A percentile compares a stretch with the other conserved stretches of the same genome.
phyloP scores from a whole-genome alignment of 164 flowering plant species.

The Magnolia officinalis region DNA sequence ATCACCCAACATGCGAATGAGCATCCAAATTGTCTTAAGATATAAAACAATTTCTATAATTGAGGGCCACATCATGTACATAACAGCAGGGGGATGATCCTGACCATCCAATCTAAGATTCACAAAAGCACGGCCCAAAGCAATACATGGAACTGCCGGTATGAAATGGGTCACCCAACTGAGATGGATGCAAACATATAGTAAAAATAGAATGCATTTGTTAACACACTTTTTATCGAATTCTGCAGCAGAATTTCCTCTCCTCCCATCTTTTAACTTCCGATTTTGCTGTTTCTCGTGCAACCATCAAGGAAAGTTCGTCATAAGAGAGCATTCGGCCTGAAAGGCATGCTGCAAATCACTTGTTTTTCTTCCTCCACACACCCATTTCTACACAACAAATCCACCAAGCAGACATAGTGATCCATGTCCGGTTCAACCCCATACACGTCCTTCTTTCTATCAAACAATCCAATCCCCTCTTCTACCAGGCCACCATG shows the following conservation, averaged over 20 bases:
- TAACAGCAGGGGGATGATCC: too few species aligned
- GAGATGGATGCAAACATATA: too few species aligned
- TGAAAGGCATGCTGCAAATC: slow-evolving; percentile 60
- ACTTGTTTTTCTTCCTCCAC: slow-evolving; percentile 64
- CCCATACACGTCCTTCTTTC: slow-evolving; percentile 40
- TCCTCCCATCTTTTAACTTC: not conserved
- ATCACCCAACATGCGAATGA: too few species aligned
- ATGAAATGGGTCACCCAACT: too few species aligned
- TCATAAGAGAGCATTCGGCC: slow-evolving; percentile 66
- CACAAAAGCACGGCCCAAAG: too few species aligned
- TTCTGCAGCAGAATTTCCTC: not conserved
- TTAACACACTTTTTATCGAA: too few species aligned
- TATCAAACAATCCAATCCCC: slow-evolving; percentile 57
- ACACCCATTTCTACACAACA: slow-evolving; percentile 53
- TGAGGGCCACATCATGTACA: too few species aligned
- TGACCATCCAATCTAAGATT: too few species aligned
- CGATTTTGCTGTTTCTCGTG: slow-evolving; percentile 25
- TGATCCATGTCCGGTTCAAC: slow-evolving; percentile 77
- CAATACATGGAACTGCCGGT: too few species aligned
- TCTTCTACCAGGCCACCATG: slow-evolving; percentile 71
- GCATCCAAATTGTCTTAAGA: too few species aligned
- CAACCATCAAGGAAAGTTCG: slow-evolving; percentile 66
- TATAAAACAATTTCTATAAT: too few species aligned
- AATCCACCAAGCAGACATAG: slow-evolving; percentile 61
- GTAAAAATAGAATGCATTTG: too few species aligned